Evolutionary conservation across 2,329 filamentous ascomycete genomes (phyloP).

Genomic region (Coccinonectria pachysandricola): DNA sequence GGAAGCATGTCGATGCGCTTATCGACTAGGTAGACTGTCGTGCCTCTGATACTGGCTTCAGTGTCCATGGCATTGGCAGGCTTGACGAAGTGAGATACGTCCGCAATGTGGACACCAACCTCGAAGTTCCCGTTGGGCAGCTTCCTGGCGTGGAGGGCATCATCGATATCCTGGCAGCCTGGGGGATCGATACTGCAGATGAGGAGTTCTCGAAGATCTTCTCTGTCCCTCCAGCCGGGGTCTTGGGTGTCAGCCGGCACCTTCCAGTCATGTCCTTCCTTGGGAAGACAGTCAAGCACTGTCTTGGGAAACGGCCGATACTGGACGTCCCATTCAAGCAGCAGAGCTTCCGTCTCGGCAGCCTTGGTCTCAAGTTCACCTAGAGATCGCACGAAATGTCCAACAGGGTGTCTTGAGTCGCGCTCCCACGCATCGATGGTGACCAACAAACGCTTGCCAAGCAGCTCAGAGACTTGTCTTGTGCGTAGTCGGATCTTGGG

Average conservation of each 20-base stretch:
- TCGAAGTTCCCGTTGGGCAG: conserved; percentile 90
- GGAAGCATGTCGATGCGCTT: conserved; percentile 99
- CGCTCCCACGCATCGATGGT: conserved; percentile 94
- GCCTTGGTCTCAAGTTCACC: conserved; percentile 93
- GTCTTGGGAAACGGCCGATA: conserved; percentile 95
- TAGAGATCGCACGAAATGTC: conserved; percentile 86
- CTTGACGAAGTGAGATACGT: conserved; percentile 98
- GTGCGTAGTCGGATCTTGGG: conserved; percentile 93
- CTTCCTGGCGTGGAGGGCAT: conserved; percentile 78
- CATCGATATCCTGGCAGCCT: conserved; percentile 96
- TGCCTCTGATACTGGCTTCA: conserved; percentile 87
- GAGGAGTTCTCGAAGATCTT: conserved; percentile 73
- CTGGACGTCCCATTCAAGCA: conserved; percentile 94
- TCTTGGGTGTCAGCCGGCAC: conserved; percentile 73
- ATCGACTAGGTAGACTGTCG: conserved; percentile 94
- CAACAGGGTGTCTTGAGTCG: conserved; percentile 83
- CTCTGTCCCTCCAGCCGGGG: conserved; percentile 75
- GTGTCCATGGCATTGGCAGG: conserved; percentile 95
- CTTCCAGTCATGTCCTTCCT: conserved; percentile 87
- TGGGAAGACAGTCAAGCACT: conserved; percentile 83
- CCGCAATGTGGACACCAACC: conserved; percentile 95
- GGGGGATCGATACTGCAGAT: conserved; percentile 97
- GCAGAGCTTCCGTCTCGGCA: conserved; percentile 90
- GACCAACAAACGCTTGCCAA: conserved; percentile 85
- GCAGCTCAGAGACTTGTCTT: conserved; percentile 74